A percentile compares a stretch with the other conserved stretches of the same genome.
phyloP scores from a whole-genome alignment of 768 basidiomycete species.

The Leccinum aurantiacum region DNA sequence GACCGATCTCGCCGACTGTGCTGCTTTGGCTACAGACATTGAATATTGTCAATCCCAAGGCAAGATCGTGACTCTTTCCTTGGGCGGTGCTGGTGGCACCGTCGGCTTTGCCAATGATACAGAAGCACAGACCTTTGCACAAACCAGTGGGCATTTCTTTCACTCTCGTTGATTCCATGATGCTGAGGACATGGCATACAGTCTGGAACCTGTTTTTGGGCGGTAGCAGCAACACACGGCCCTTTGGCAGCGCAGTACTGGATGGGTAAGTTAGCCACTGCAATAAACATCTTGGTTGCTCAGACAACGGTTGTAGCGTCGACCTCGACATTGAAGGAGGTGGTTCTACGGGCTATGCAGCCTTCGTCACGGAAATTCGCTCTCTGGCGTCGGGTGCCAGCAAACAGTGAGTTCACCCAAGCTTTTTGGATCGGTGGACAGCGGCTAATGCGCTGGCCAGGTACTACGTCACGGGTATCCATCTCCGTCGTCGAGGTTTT shows the following conservation, averaged over 20 bases:
- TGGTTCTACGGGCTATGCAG: constrained; percentile 44
- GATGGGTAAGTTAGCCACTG: constrained; percentile 39
- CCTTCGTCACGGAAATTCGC: constrained; percentile 39
- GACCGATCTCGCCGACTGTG: constrained; percentile 41
- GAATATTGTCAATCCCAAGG: constrained; percentile 44
- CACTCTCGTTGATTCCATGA: constrained; percentile 6
- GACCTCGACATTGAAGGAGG: constrained; percentile 82
- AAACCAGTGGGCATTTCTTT: constrained; percentile 16
- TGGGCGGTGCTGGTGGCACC: constrained; percentile 44
- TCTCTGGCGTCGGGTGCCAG: constrained; percentile 25
- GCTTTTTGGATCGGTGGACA: not conserved
- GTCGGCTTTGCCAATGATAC: constrained; percentile 40
- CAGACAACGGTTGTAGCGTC: constrained; percentile 37
- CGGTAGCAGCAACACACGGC: constrained; percentile 42
- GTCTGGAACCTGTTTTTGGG: constrained; percentile 51
- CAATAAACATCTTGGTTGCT: not conserved
- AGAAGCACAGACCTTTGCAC: constrained; percentile 37
- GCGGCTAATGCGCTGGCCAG: constrained; percentile 30
- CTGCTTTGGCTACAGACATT: constrained; percentile 42
- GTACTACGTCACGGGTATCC: constrained; percentile 58
- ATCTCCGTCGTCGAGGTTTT: not conserved
- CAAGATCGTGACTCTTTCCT: constrained; percentile 46
- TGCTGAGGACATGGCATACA: constrained; percentile 7
- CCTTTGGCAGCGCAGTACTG: constrained; percentile 46
- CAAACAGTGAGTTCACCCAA: constrained; percentile 18